Base-by-base conservation (phyloP, 208 protist genomes). In the Acanthamoeba sp. region DNA sequence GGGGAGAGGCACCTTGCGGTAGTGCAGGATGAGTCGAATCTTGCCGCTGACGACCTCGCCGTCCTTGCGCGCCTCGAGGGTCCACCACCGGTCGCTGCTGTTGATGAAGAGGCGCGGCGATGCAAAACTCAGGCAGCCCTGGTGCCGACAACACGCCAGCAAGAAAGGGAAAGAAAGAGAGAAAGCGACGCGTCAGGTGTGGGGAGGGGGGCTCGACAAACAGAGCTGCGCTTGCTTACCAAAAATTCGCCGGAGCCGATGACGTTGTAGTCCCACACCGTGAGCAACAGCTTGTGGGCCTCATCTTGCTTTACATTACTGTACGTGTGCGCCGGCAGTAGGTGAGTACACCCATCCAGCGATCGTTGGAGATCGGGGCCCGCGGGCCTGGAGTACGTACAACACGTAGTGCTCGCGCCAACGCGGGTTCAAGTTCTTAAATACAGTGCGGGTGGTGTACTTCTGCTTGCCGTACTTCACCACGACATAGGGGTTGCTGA, bases 71-170 rank as follows among this genome's bases (percentile, higher is more conserved):
- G 85, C 34, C 59, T 91, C 85, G 27, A 91, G 85, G 2, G 57
- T 91, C 85, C 85, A 91, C 85, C 85, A 91, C 2, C 85, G 85
- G 42, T 91, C 85, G 85, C 85, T 91, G 32, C 52, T 91, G 55
- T 91, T 91, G 85, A 91, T 91, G 40, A 91, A 91, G 24, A 91
- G 55, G 27, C 52, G 7, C 36, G 85, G 85, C n/a, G 85, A 91
- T 2, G 85, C 57, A 42, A 91, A 91, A 27, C 38, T 64, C 52
- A 91, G 29, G 55, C 85, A 91, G 0, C 85, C 85, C 85, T 76
- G 27, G 20, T 29, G 80, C 16, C 73, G 9, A 32, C 59, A 32
- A 57, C 50, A 57, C 50, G 50, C 7, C 50, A 57, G 6, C 3
- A 3, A 48, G 6, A 48, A 3, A 48, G 6, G 10, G 6, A 48